Percentiles rank a stretch among this genome's conserved stretches.
Conservation (phyloP, 75 land plant species). For the Selaginella tamariscina region DNA sequence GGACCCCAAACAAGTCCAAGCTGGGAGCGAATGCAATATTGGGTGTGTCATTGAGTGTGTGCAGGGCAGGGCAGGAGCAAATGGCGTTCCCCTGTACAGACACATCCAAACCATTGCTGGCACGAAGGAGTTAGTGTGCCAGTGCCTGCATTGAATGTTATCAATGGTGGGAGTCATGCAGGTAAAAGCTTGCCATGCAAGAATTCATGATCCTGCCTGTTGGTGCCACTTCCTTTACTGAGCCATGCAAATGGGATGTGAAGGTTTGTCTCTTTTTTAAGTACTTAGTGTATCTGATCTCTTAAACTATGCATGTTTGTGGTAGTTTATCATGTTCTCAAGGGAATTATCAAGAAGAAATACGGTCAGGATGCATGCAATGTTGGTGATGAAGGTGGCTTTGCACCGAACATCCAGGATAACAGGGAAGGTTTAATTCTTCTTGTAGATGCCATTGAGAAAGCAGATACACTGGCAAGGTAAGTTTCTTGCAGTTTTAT, state of each 20-base stretch:
- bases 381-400: constrained; percentile 97
- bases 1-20: constrained; percentile 80
- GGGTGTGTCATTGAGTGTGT: constrained; percentile 79
- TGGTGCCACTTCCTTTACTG: constrained; percentile 78
- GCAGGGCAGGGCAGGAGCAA: constrained; percentile 86
- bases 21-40: constrained; percentile 90
- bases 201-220: constrained; percentile 96
- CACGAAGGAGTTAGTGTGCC: constrained; percentile 90
- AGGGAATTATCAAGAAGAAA: constrained; percentile 80
- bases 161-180: constrained; percentile 93
- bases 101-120: constrained; percentile 81
- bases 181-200: constrained; percentile 94
- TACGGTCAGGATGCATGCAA: constrained; percentile 99
- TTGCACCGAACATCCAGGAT: constrained; percentile 97
- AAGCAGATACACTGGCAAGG: constrained; percentile 95
- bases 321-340: constrained; percentile 77
- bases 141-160: constrained; percentile 94
- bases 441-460: constrained; percentile 80
- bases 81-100: constrained; percentile 62
- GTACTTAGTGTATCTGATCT: background rate
- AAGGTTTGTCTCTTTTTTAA: constrained; percentile 40
- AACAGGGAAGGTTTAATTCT: constrained; percentile 84
- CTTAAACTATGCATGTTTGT: constrained; percentile 5
- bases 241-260: constrained; percentile 95
- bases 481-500: constrained; percentile 14